These are phyloP conservation scores for Colletotrichum salicis DNA, from an alignment of 2,329 filamentous ascomycete genomes.

Conservation along the genomic window DNA sequence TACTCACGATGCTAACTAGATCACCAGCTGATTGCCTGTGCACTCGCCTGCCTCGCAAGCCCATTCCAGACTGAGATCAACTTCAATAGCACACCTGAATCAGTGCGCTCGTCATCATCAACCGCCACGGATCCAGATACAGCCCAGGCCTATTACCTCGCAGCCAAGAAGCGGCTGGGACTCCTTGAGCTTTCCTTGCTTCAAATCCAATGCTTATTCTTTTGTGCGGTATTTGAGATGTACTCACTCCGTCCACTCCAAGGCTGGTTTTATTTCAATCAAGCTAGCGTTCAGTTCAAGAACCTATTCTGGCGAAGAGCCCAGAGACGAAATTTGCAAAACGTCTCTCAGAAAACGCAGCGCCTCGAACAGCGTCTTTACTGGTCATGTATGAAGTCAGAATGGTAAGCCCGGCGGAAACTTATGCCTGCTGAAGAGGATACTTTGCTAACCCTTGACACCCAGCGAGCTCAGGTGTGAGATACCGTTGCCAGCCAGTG, in stretches of 20 bases:
- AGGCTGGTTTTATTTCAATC: slow-evolving; percentile 45
- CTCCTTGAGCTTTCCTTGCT: slow-evolving; percentile 42
- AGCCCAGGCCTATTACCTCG: slow-evolving; percentile 41
- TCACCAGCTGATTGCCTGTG: slow-evolving; percentile 44
- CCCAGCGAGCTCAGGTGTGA: slow-evolving; percentile 34
- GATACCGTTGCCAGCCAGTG: slow-evolving; percentile 32
- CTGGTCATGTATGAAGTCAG: slow-evolving; percentile 48
- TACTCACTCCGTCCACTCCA: slow-evolving; percentile 45
- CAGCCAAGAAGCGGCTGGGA: slow-evolving; percentile 45
- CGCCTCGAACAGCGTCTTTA: slow-evolving; percentile 44
- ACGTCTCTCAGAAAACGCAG: slow-evolving; percentile 15
- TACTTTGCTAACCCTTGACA: not conserved
- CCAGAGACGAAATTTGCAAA: not conserved
- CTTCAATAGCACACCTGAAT: slow-evolving; percentile 16
- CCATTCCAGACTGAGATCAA: slow-evolving; percentile 35
- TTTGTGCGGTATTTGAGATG: slow-evolving; percentile 48
- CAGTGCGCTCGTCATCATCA: slow-evolving; percentile 1
- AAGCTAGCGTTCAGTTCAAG: slow-evolving; percentile 42
- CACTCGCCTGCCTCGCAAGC: slow-evolving; percentile 42
- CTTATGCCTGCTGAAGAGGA: not conserved
- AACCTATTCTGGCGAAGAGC: slow-evolving; percentile 32
- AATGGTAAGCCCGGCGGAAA: slow-evolving; percentile 38
- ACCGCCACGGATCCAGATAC: slow-evolving; percentile 15
- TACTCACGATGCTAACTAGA: not conserved
- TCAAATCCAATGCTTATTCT: slow-evolving; percentile 45